Evolutionary conservation across 2,329 filamentous ascomycete species (phyloP).

Genomic region (Dothideomycetes sp.): DNA sequence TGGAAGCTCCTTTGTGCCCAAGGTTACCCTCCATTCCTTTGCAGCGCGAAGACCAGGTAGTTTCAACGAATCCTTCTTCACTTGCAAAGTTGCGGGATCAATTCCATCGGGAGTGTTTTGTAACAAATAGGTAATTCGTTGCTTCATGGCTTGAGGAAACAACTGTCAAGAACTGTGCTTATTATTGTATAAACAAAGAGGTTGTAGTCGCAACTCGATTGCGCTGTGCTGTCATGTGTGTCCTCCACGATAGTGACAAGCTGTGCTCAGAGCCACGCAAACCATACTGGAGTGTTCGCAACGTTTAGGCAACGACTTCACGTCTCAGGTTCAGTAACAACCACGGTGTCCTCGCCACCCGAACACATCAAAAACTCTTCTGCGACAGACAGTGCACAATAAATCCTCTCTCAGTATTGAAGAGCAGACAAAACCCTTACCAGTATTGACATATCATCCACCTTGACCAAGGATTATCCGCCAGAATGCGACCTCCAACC

Average conservation of each 20-base stretch:
- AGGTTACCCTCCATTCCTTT: conserved; percentile 70
- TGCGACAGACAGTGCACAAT: neutral
- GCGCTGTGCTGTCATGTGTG: no score
- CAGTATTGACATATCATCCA: neutral
- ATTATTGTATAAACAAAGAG: no score
- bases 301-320: conserved; percentile 10
- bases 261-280: neutral
- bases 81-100: conserved; percentile 52
- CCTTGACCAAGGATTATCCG: neutral
- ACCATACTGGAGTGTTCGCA: conserved; percentile 12
- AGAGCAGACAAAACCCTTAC: neutral
- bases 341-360: conserved; percentile 14
- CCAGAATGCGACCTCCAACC: conserved; percentile 3
- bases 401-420: no score
- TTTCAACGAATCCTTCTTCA: conserved; percentile 46
- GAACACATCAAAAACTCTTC: neutral
- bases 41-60: conserved; percentile 56
- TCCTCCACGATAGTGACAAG: no score
- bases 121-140: conserved; percentile 67
- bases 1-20: conserved; percentile 65
- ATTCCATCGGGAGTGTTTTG: conserved; percentile 54
- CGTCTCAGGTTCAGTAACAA: neutral
- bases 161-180: no score
- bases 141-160: no score
- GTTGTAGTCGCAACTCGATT: no score